Evolutionary conservation across 257 asterid genomes (phyloP), one percentile per base, ranked within the genome.

Genomic region (Sherardia arvensis): DNA sequence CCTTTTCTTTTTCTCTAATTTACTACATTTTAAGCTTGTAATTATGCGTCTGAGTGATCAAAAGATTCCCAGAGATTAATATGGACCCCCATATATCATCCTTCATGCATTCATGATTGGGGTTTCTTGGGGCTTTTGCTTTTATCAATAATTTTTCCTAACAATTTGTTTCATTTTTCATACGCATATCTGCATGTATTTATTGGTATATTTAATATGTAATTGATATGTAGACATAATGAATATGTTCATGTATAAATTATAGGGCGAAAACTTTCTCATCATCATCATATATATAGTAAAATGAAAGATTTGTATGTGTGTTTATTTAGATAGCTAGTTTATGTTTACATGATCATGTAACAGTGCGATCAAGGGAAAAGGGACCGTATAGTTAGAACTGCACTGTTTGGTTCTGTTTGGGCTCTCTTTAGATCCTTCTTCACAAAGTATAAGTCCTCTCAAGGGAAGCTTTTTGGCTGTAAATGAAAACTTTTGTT

Each of bases 91-190:
- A 43, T 43, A 43, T 43, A 71, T 75, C 30, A 67, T 69, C 17
- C 76, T 70, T 76, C 82, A 79, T 74, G 23, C 20, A 68, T 66
- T 78, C 77, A 80, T 86, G 80, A 86, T 84, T 86, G 80, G 94
- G 81, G 84, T 81, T 74, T 66, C 83, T 80, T 80, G 81, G 59
- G 72, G 36, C 34, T 53, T n/a, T n/a, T 54, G 57, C 76, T 66
- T 72, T 66, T 60, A 56, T 34, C 27, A n/a, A n/a, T n/a, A n/a
- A n/a, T n/a, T n/a, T n/a, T n/a, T n/a, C n/a, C n/a, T n/a, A n/a
- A n/a, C n/a, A n/a, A n/a, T n/a, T n/a, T n/a, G n/a, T n/a, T n/a
- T n/a, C n/a, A n/a, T n/a, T n/a, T n/a, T n/a, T n/a, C n/a, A n/a
- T n/a, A n/a, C n/a, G n/a, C n/a, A n/a, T n/a, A n/a, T n/a, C n/a